phyloP scores from a whole-genome alignment of 2,329 filamentous ascomycete species.

The Aspergillus carbonarius region DNA sequence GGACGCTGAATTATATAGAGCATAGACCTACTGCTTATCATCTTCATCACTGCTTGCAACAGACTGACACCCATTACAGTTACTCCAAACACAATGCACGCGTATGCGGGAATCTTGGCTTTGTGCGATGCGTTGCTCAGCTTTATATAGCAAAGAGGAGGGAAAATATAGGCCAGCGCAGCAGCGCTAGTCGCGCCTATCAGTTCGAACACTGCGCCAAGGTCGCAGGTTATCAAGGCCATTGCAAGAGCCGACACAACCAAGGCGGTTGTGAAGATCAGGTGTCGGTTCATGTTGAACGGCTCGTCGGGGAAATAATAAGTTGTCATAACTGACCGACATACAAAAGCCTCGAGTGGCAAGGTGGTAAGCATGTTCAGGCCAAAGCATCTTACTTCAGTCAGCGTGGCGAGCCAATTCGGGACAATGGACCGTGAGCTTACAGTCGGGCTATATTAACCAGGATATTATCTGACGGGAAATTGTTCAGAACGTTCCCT shows the following conservation, averaged over 20 bases:
- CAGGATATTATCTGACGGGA: slow-evolving; percentile 83
- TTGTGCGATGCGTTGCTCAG: slow-evolving; percentile 74
- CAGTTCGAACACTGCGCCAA: slow-evolving; percentile 91
- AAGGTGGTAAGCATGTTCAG: slow-evolving; percentile 98
- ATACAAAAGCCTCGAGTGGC: slow-evolving; percentile 95
- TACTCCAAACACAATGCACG: slow-evolving; percentile 75
- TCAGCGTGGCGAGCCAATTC: slow-evolving; percentile 20
- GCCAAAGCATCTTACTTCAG: slow-evolving; percentile 68
- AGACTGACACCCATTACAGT: slow-evolving; percentile 79
- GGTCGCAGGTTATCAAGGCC: slow-evolving; percentile 83
- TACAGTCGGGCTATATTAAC: slow-evolving; percentile 88
- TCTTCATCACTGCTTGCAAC: slow-evolving; percentile 69
- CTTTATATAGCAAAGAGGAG: slow-evolving; percentile 93
- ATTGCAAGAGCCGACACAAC: slow-evolving; percentile 76
- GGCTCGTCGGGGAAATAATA: slow-evolving; percentile 73
- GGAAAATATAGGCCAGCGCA: slow-evolving; percentile 90
- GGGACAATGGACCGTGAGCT: slow-evolving; percentile 18
- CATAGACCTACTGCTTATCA: slow-evolving; percentile 48
- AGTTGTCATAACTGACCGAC: slow-evolving; percentile 91
- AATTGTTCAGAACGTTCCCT: slow-evolving; percentile 98
- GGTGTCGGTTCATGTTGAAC: slow-evolving; percentile 78
- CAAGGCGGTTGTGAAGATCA: slow-evolving; percentile 80
- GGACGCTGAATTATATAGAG: not conserved
- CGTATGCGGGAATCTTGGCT: slow-evolving; percentile 68
- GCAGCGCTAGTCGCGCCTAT: slow-evolving; percentile 94